Evolutionary conservation across 176 grass and related monocot genomes (phyloP), one percentile per base, ranked within the genome.

Genomic region (Oryza brachyantha): DNA sequence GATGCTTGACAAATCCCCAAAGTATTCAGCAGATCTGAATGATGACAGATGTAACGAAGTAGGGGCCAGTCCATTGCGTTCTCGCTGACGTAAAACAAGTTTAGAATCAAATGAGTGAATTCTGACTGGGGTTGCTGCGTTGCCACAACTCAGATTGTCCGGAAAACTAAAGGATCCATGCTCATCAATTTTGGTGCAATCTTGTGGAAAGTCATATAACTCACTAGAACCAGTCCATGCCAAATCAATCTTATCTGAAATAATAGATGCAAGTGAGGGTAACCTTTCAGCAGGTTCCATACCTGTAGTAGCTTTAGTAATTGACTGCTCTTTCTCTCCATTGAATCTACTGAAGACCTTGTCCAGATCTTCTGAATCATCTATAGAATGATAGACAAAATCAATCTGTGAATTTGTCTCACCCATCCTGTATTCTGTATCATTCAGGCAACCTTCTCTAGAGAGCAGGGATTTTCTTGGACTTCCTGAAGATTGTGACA

Each of bases 221-320:
- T 84, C 73, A 69, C 75, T 81, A 79, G 90, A 95, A 61, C 90
- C 96, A 85, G 89, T 87, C 95, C 95, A 98, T 43, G 92, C 95
- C 41, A 88, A 95, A 83, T 99, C 96, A 19, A 99, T 95, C 60
- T 85, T 90, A 81, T 99, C 90, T 40, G 96, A 99, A 68, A 95
- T 86, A 71, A 85, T 85, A 67, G 94, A 94, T 42, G 79, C 81
- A 76, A 86, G 78, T 83, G 87, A 90, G 61, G 84, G 62, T 81
- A 85, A 88, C 68, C 79, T 81, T 46, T 89, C 87, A 72, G 77
- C 77, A 77, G 82, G 66, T 72, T 77, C 72, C 72, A 73, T 32
- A 81, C n/a, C 37, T 36, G 57, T 66, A 5, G 45, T 21, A 81
- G 66, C 45, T 72, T 76, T 70, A 81, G 46, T 43, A 77, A 70